These are phyloP conservation scores for Paramyrothecium sp. DNA, from an alignment of 2,329 filamentous ascomycete species.

Conservation along the genomic window DNA sequence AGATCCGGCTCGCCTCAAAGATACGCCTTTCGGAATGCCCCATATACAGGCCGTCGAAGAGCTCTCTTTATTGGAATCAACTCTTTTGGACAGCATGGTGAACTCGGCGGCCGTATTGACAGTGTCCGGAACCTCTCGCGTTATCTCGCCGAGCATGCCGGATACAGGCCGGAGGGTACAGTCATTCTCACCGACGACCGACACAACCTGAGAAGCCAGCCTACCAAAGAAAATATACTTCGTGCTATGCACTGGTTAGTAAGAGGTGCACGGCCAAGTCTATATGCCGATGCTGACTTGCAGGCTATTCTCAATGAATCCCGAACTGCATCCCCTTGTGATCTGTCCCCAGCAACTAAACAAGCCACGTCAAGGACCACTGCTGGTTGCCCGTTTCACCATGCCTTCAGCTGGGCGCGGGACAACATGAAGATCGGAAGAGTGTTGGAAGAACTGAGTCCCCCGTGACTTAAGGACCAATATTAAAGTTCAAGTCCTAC, in stretches of 20 bases:
- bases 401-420: too few species aligned
- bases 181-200: constrained; percentile 95
- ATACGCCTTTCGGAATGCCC: constrained; percentile 88
- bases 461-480: too few species aligned
- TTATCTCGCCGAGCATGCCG: constrained; percentile 85
- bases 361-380: too few species aligned
- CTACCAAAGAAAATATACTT: constrained; percentile 91
- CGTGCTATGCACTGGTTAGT: constrained; percentile 98
- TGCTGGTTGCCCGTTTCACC: too few species aligned
- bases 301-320: too few species aligned
- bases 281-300: too few species aligned
- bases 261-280: constrained; percentile 85
- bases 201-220: constrained; percentile 95
- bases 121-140: constrained; percentile 96
- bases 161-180: constrained; percentile 95
- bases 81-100: constrained; percentile 89
- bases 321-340: too few species aligned
- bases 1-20: constrained; percentile 74
- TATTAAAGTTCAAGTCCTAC: too few species aligned
- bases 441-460: too few species aligned
- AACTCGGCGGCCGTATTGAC: constrained; percentile 92
- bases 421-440: too few species aligned
- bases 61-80: constrained; percentile 93
- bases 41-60: constrained; percentile 85
- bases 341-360: too few species aligned